Conservation (phyloP, 2,329 filamentous ascomycete species). For the Coleophoma cylindrospora region DNA sequence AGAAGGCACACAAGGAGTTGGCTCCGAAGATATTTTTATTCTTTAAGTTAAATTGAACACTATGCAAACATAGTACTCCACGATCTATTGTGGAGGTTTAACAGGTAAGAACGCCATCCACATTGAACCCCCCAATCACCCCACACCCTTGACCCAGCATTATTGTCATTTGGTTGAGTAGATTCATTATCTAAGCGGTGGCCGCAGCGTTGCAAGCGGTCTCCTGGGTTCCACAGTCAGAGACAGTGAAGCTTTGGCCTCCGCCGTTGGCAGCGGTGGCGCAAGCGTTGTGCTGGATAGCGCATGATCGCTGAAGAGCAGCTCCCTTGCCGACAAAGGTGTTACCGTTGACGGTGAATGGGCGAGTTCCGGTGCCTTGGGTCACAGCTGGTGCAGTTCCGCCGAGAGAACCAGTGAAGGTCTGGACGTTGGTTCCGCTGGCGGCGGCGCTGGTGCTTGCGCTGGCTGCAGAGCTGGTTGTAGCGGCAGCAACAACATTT, state of each 20-base stretch:
- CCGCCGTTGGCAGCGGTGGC: slow-evolving; percentile 51
- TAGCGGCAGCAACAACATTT: not conserved
- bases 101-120: no score
- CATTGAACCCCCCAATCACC: no score
- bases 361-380: slow-evolving; percentile 41
- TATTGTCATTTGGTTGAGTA: no score
- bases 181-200: slow-evolving; percentile 10
- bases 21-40: no score
- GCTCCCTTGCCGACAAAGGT: slow-evolving; percentile 51
- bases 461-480: not conserved
- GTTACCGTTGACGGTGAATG: slow-evolving; percentile 51
- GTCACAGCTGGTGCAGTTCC: slow-evolving; percentile 44
- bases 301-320: slow-evolving; percentile 56
- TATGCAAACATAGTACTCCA: no score
- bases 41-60: no score
- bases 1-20: no score
- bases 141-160: no score
- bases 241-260: slow-evolving; percentile 31
- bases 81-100: no score
- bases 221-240: slow-evolving; percentile 53
- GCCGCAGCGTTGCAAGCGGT: slow-evolving; percentile 31
- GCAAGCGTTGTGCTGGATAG: slow-evolving; percentile 59
- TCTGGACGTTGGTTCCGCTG: slow-evolving; percentile 30
- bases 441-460: slow-evolving; percentile 5
- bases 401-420: slow-evolving; percentile 41